phyloP scores from a whole-genome alignment of 2,329 filamentous ascomycete species.

The Aspergillus intermedius region DNA sequence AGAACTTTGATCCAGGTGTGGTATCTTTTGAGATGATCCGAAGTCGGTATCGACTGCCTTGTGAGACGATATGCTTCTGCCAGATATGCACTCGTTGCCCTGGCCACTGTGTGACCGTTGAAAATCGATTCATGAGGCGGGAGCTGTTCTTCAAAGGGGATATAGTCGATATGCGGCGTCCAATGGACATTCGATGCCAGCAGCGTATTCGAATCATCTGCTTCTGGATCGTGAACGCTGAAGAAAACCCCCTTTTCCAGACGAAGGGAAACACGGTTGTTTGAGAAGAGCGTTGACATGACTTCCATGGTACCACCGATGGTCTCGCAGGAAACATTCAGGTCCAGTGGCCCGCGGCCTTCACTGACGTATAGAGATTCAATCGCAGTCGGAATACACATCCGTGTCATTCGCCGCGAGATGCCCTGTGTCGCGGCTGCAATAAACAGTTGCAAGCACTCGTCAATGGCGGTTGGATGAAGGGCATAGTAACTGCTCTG shows the following conservation, averaged over 20 bases:
- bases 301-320: conserved; percentile 4
- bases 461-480: conserved; percentile 17
- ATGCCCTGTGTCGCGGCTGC: conserved; percentile 15
- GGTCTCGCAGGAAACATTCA: conserved; percentile 4
- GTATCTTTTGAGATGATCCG: conserved; percentile 6
- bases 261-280: too few relatives aligned
- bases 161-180: conserved; percentile 6
- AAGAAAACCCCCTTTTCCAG: conserved; percentile 4
- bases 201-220: background rate
- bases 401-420: conserved; percentile 4
- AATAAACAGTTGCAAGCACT: conserved; percentile 15
- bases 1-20: conserved; percentile 1
- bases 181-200: conserved; percentile 1
- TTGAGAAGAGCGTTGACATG: conserved; percentile 1
- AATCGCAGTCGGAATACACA: conserved; percentile 17
- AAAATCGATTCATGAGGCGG: background rate
- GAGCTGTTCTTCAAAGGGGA: conserved; percentile 1
- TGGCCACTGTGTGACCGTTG: background rate
- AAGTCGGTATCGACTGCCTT: background rate
- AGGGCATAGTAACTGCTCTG: conserved; percentile 11
- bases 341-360: background rate
- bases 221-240: conserved; percentile 4
- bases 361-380: conserved; percentile 13
- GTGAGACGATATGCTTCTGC: conserved; percentile 4
- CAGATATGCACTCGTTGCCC: background rate